Conservation (phyloP, 306 rosid species). For the barrel medic (Medicago truncatula) region DNA sequence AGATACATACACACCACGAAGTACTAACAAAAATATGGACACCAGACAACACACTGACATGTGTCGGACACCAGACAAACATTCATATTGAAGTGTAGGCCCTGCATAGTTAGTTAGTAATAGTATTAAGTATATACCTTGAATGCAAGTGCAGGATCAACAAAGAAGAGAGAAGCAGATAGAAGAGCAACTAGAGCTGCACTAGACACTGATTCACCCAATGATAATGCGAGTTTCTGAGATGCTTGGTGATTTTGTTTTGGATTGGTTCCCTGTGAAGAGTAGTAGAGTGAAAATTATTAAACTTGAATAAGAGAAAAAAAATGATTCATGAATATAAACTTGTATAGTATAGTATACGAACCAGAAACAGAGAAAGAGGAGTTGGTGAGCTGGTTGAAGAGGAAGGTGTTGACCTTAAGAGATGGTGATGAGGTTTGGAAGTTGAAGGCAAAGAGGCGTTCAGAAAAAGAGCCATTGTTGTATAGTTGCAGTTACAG, state of each 20-base stretch:
- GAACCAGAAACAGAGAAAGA: conserved; percentile 34
- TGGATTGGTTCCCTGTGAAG: conserved; percentile 33
- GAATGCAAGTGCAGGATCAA: conserved; percentile 81
- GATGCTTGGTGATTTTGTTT: conserved; percentile 49
- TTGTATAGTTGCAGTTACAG: not conserved
- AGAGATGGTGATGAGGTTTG: conserved; percentile 33
- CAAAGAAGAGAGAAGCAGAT: conserved; percentile 75
- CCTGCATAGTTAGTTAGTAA: not conserved
- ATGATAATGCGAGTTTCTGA: conserved; percentile 42
- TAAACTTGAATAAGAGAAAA: conserved; percentile 15
- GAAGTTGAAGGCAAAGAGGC: conserved; percentile 53
- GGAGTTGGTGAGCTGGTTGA: not conserved
- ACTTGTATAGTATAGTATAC: not conserved
- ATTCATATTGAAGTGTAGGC: too few relatives aligned
- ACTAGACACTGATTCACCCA: conserved; percentile 55
- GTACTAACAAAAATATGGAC: not conserved
- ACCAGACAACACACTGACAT: too few relatives aligned
- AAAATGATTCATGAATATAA: not conserved
- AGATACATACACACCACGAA: too few relatives aligned
- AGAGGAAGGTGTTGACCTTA: not conserved
- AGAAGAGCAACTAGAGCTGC: conserved; percentile 72
- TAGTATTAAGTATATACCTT: conserved; percentile 51
- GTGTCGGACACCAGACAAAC: too few relatives aligned
- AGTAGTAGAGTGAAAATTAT: not conserved
- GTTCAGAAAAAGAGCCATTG: conserved; percentile 79